Evolutionary conservation across 208 protist species (phyloP).

Genomic region (Wallacemonas sp.): DNA sequence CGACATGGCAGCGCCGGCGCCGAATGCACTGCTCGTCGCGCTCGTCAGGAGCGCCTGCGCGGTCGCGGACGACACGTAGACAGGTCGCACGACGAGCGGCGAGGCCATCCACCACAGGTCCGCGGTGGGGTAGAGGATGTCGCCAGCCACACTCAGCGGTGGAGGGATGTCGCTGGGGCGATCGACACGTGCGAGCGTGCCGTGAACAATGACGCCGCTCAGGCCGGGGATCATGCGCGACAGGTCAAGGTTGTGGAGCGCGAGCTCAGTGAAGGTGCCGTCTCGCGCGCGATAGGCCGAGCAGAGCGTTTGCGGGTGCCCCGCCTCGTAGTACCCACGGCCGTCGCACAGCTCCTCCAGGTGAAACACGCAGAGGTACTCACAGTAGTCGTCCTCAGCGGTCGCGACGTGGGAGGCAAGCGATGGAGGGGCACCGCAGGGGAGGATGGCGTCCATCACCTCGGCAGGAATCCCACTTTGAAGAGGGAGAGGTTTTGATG

Average conservation of each 20-base stretch:
- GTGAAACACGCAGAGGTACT: constrained; percentile 84
- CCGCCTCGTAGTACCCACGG: constrained; percentile 51
- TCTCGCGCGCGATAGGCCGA: constrained; percentile 56
- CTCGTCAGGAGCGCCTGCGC: background rate
- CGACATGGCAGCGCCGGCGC: background rate
- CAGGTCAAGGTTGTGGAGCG: constrained; percentile 52
- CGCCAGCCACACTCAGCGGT: constrained; percentile 32
- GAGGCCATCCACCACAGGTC: constrained; percentile 84
- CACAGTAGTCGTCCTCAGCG: constrained; percentile 2
- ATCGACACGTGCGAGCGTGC: constrained; percentile 28
- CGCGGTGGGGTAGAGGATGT: constrained; percentile 41
- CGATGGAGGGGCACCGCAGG: background rate
- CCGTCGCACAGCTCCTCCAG: constrained; percentile 64
- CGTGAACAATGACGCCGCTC: constrained; percentile 67
- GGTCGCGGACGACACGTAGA: constrained; percentile 38
- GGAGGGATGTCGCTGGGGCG: constrained; percentile 1
- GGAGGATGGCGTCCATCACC: background rate
- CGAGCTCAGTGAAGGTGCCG: constrained; percentile 50
- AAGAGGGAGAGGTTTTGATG: too few relatives aligned
- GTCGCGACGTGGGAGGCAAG: background rate
- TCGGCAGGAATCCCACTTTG: background rate
- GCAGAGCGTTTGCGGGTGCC: constrained; percentile 55
- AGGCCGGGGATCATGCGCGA: constrained; percentile 49
- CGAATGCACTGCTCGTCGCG: too few relatives aligned
- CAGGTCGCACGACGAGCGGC: constrained; percentile 54